Percentiles rank a stretch among this genome's conserved stretches.
phyloP scores from a whole-genome alignment of 352 stramenopile genomes.

The Albugo candida region DNA sequence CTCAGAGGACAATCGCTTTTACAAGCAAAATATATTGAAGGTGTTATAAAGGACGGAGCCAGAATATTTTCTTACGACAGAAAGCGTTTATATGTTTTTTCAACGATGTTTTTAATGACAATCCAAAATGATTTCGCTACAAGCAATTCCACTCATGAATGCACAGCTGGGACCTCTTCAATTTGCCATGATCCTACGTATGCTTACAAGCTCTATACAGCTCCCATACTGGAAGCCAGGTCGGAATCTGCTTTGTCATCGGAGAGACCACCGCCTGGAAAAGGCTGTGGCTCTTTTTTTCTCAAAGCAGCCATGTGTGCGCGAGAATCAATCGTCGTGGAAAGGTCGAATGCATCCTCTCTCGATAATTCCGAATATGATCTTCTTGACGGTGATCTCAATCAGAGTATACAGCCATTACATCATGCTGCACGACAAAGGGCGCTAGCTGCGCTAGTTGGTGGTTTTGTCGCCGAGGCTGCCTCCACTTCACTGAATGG shows the following conservation, averaged over 20 bases:
- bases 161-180: no score
- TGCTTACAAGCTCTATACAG: no score
- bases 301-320: constrained; percentile 13
- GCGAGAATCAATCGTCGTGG: constrained; percentile 1
- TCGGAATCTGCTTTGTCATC: no score
- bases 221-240: no score
- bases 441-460: constrained; percentile 43
- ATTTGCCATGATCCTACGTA: no score
- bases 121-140: no score
- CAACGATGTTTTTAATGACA: no score
- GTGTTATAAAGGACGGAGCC: constrained; percentile 65
- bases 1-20: constrained; percentile 56
- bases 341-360: constrained; percentile 18
- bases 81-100: constrained; percentile 61
- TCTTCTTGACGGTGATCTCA: no score
- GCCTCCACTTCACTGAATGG: constrained; percentile 61
- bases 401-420: constrained; percentile 15
- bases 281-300: constrained; percentile 9
- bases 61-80: constrained; percentile 50
- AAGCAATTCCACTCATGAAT: constrained; percentile 44
- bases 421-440: constrained; percentile 32
- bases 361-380: constrained; percentile 13
- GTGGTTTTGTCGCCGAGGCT: constrained; percentile 55
- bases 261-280: no score
- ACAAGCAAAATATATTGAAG: constrained; percentile 49